A percentile compares a stretch with the other conserved stretches of the same genome.
Evolutionary conservation across 2,329 filamentous ascomycete genomes (phyloP).

Genomic region (Juglanconis sp.): DNA sequence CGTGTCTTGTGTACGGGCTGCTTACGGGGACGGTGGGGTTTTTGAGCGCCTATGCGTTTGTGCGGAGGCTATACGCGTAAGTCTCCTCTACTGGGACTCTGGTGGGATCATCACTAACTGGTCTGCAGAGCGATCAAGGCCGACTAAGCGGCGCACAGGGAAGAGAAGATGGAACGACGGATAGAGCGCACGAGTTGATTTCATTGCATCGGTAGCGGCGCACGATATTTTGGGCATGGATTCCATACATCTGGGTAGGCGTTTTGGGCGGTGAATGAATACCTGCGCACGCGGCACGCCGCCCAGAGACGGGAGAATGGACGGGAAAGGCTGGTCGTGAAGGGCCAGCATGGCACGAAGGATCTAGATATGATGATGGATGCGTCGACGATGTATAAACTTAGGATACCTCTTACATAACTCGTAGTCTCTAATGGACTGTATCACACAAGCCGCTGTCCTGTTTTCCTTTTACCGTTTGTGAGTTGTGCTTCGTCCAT

Average conservation of each 20-base stretch:
- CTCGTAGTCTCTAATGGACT: constrained; percentile 12
- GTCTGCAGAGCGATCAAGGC: constrained; percentile 47
- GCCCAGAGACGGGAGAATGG: background rate
- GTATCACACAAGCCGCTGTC: background rate
- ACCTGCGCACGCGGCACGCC: background rate
- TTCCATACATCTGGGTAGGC: background rate
- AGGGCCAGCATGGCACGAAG: background rate
- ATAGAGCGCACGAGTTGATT: background rate
- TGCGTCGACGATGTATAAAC: constrained; percentile 10
- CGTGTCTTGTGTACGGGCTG: constrained; percentile 76
- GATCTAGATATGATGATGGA: background rate
- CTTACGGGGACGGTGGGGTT: constrained; percentile 83
- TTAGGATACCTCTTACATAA: constrained; percentile 15
- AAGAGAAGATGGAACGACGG: background rate
- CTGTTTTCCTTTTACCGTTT: no score
- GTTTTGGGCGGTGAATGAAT: background rate
- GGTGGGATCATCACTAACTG: constrained; percentile 16
- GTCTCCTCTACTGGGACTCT: constrained; percentile 25
- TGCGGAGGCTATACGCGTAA: constrained; percentile 77
- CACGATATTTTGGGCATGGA: constrained; percentile 4
- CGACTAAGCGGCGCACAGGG: constrained; percentile 34
- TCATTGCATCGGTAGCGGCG: constrained; percentile 17
- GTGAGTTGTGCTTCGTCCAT: no score
- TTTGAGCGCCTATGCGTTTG: constrained; percentile 78
- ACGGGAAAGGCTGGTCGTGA: background rate